phyloP scores from a whole-genome alignment of 306 rosid genomes.

The Quercus bicolor region DNA sequence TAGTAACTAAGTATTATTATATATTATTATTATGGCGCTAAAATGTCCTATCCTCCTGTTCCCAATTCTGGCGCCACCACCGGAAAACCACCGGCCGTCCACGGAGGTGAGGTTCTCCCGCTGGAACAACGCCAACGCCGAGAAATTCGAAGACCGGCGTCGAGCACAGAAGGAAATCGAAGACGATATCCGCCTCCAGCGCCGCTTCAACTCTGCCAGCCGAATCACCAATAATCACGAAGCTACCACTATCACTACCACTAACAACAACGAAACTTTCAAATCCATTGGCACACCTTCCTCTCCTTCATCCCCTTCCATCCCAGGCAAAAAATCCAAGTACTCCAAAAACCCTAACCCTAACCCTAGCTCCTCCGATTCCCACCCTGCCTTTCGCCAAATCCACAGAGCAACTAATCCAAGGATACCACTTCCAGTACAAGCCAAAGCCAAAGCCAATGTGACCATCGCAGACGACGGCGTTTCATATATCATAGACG shows the following conservation, averaged over 20 bases:
- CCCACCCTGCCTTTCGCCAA: constrained; percentile 58
- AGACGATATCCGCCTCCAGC: constrained; percentile 64
- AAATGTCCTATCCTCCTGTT: constrained; percentile 44
- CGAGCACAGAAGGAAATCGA: constrained; percentile 60
- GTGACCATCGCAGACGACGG: constrained; percentile 61
- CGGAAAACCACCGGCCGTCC: constrained; percentile 27
- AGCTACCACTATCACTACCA: background rate
- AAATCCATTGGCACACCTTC: constrained; percentile 64
- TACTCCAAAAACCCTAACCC: constrained; percentile 52
- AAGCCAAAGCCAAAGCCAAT: constrained; percentile 31
- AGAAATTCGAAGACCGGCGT: constrained; percentile 55
- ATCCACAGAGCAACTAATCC: constrained; percentile 20
- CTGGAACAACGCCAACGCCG: constrained; percentile 80
- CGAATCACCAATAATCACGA: constrained; percentile 22
- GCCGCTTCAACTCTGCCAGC: constrained; percentile 53
- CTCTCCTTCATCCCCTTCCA: constrained; percentile 60
- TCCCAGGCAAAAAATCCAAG: constrained; percentile 64
- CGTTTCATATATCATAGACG: constrained; percentile 48
- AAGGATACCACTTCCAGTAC: background rate
- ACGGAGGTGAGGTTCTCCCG: constrained; percentile 51
- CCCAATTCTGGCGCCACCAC: constrained; percentile 46
- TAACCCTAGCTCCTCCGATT: background rate
- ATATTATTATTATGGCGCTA: constrained; percentile 50
- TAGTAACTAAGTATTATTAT: no score
- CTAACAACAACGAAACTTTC: constrained; percentile 18